phyloP scores from a whole-genome alignment of 495 filamentous ascomycete species.

The Penicillium dipodomyicola region DNA sequence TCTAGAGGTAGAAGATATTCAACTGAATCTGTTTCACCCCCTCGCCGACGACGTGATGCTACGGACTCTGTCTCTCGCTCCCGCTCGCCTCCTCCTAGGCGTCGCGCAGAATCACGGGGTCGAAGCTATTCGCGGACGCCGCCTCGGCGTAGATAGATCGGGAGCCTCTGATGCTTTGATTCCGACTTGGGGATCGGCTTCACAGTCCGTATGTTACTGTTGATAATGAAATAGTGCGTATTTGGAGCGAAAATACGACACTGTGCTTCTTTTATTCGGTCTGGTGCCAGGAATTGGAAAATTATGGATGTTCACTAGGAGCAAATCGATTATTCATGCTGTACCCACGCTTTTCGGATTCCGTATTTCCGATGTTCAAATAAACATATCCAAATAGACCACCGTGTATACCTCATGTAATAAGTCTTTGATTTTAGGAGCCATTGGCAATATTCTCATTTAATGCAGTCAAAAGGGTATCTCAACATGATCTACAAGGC shows the following conservation, averaged over 20 bases:
- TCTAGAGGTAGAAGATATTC: slow-evolving; percentile 21
- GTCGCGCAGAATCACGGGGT: slow-evolving; percentile 20
- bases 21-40: slow-evolving; percentile 32
- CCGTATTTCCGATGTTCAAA: not conserved
- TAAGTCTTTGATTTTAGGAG: not conserved
- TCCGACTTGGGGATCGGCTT: not conserved
- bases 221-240: slow-evolving; percentile 6
- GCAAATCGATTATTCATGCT: not conserved
- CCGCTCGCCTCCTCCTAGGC: slow-evolving; percentile 27
- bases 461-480: slow-evolving; percentile 12
- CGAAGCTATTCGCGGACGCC: slow-evolving; percentile 32
- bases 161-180: not conserved
- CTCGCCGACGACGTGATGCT: slow-evolving; percentile 22
- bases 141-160: slow-evolving; percentile 28
- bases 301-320: not conserved
- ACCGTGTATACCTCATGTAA: not conserved
- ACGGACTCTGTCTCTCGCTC: slow-evolving; percentile 31
- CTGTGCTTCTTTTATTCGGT: slow-evolving; percentile 10
- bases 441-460: not conserved
- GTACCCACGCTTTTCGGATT: not conserved
- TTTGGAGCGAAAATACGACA: slow-evolving; percentile 8
- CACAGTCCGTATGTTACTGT: slow-evolving; percentile 1
- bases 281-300: not conserved
- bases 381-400: not conserved
- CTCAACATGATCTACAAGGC: slow-evolving; percentile 2